Evolutionary conservation across 2,329 filamentous ascomycete genomes (phyloP).

Genomic region (Endocalyx cinctus): DNA sequence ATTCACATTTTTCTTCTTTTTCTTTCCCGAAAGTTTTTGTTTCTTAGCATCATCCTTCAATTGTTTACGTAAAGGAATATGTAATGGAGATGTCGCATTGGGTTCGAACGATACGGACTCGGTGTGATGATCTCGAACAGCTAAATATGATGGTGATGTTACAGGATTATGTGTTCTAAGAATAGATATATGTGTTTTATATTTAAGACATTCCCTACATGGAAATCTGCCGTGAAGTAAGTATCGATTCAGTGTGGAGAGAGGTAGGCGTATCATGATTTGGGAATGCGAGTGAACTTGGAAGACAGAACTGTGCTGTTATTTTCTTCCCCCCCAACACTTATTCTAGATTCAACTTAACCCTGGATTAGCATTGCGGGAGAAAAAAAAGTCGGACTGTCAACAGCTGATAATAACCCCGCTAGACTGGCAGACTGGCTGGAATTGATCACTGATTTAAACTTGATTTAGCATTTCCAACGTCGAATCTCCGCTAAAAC

Average conservation of each 20-base stretch:
- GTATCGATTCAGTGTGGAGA: constrained; percentile 43
- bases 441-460: too few species aligned
- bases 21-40: constrained; percentile 38
- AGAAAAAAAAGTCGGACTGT: too few species aligned
- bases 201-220: constrained; percentile 40
- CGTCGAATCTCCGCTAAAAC: too few species aligned
- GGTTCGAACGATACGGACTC: constrained; percentile 19
- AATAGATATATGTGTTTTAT: too few species aligned
- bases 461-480: too few species aligned
- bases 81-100: constrained; percentile 13
- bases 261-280: constrained; percentile 45
- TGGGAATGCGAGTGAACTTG: too few species aligned
- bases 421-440: too few species aligned
- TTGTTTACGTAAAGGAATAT: constrained; percentile 62
- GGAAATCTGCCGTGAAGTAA: constrained; percentile 42
- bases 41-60: constrained; percentile 63
- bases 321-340: too few species aligned
- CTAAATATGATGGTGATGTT: constrained; percentile 7
- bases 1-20: constrained; percentile 40
- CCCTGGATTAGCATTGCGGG: too few species aligned
- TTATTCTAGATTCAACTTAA: too few species aligned
- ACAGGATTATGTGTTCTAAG: constrained; percentile 2
- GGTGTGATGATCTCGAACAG: constrained; percentile 27
- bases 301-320: too few species aligned
- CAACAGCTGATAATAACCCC: too few species aligned